Base-by-base conservation (phyloP, 441 rosid species). In the Bruguiera hainesii region DNA sequence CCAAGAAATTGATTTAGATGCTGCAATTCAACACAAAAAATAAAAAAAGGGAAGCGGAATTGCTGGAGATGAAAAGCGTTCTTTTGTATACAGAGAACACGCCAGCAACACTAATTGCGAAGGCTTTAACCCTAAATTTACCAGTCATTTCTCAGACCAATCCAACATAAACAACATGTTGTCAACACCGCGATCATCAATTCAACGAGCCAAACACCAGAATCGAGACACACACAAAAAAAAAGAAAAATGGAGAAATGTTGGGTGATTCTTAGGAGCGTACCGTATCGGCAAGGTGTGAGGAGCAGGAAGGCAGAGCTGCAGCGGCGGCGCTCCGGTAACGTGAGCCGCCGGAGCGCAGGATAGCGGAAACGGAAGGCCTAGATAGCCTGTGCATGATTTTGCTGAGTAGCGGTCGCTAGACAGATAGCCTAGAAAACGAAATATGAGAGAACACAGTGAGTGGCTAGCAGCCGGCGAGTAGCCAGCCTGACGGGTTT, bases 371-470 rank as follows among this genome's bases (percentile, higher is more conserved):
- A 58, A 84, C 81, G 7, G 96, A 83, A 70, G 93, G 96, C 73
- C 78, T 79, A 3, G 90, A 78, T 64, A 91, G 85, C 61, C 81
- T 82, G 68, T 86, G 84, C 97, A 93, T 93, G 68, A 46, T 84
- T 70, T 4, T 21, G 3, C 11, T 20, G 25, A n/a, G 1, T 6
- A 60, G 16, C 1, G 46, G 10, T 37, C 46, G 15, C 15, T 9
- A 37, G 0, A 10, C 46, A 0, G 57, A 13, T 31, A 19, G 16
- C 6, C 1, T 21, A 0, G 13, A 0, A 10, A 56, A 21, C 20
- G 6, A n/a, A 35, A 11, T 18, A 26, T 0, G 29, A 23, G 23
- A 5, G 29, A 48, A 21, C 21, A 2, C 5, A 26, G 42, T 4
- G 16, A 35, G 1, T 3, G 7, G 23, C 1, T 5, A 20, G 39